Evolutionary conservation across 352 stramenopile species (phyloP), one percentile per base, ranked within the genome.

Genomic region (Halophytophthora batemanensis): DNA sequence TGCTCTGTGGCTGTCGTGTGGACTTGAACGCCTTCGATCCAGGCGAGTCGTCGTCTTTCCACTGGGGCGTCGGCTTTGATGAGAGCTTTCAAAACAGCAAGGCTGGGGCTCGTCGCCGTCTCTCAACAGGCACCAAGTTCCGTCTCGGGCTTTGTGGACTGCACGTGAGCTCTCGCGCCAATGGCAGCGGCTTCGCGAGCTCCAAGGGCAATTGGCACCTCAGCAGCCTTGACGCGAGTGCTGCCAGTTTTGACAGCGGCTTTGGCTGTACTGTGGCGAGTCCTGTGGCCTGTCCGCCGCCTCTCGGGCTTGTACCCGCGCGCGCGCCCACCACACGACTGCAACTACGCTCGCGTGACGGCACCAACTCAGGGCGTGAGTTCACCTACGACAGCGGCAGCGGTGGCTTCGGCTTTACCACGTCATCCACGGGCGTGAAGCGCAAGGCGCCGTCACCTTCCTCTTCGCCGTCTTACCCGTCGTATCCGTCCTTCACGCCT

Each of bases 51-150:
- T 33, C 56, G 12, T 52, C 50, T 3, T 64, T 64, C 8, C 56
- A 52, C 14, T 64, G 56, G 56, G 50, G 56, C 14, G 56, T 60
- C 13, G 56, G 56, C 31, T 64, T 64, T 41, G 56, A 64, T 3
- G 56, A 64, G 36, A 64, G 45, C 45, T 56, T 55, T 28, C 51
- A 59, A 15, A 17, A 34, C 33, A 44, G n/a, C 0, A 35, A 37
- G 6, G n/a, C n/a, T n/a, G n/a, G n/a, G n/a, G 54, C 13, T 8
- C 22, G 54, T 8, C 56, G 41, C 5, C 45, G 29, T 6, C 57
- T 65, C 14, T 56, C 57, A 6, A 56, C 36, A 6, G 34, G 50
- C 6, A 61, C 57, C 1, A 59, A 12, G 21, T 53, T 65, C 34
- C 57, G 51, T 10, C 45, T 65, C 17, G 45, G 40, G 11, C 28